These are phyloP conservation scores for Pleomassaria siparia DNA, from an alignment of 2,329 filamentous ascomycete species.

Conservation along the genomic window DNA sequence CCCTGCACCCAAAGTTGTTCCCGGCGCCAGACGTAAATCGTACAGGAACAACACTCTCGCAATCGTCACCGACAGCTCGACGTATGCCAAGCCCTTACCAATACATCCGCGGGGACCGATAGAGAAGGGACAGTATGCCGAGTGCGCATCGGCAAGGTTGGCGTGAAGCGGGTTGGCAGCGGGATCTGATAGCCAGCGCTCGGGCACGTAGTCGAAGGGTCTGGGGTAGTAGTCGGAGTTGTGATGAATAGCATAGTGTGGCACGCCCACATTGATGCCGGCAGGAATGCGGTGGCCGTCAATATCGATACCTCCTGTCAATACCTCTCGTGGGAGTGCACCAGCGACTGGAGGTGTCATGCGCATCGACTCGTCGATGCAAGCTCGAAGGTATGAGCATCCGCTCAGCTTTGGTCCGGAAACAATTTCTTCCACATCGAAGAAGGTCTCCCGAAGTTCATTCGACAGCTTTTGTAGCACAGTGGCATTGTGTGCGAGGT, in stretches of 20 bases:
- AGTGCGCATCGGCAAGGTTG: constrained; percentile 52
- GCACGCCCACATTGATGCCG: constrained; percentile 40
- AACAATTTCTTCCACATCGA: constrained; percentile 42
- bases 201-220: constrained; percentile 41
- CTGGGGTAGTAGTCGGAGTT: constrained; percentile 42
- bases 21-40: constrained; percentile 52
- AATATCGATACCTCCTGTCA: constrained; percentile 41
- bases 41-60: constrained; percentile 64
- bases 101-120: constrained; percentile 72
- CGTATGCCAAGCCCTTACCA: constrained; percentile 68
- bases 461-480: constrained; percentile 35
- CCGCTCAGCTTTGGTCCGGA: constrained; percentile 35
- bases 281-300: constrained; percentile 40
- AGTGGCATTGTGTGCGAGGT: constrained; percentile 45
- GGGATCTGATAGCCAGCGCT: constrained; percentile 41
- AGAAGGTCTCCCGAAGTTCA: constrained; percentile 38
- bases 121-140: constrained; percentile 74
- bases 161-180: constrained; percentile 30
- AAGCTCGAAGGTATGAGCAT: constrained; percentile 41
- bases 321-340: constrained; percentile 41
- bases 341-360: constrained; percentile 44
- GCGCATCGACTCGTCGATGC: constrained; percentile 46
- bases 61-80: constrained; percentile 65
- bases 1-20: constrained; percentile 35
- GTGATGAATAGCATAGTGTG: constrained; percentile 43